Evolutionary conservation across 1,139 yeast species (phyloP).

Genomic region (Magnusiomyces paraingens): DNA sequence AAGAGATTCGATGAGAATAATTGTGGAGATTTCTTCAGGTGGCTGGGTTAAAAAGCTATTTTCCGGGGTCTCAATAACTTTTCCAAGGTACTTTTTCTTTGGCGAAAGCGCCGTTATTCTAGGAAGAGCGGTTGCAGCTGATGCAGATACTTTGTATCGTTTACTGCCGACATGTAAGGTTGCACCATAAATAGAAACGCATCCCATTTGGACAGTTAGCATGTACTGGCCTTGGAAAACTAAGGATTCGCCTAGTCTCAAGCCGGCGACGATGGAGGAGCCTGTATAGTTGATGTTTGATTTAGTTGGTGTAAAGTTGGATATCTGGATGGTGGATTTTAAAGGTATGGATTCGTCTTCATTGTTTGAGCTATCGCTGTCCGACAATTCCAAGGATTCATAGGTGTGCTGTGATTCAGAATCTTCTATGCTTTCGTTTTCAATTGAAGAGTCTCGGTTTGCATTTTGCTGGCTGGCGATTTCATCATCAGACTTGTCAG

Average conservation of each 20-base stretch:
- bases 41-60: slow-evolving; percentile 9
- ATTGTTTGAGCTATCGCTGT: background rate
- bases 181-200: slow-evolving; percentile 48
- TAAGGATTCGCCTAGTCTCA: slow-evolving; percentile 26
- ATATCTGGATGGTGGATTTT: slow-evolving; percentile 5
- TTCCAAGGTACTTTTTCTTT: slow-evolving; percentile 28
- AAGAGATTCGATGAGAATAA: slow-evolving; percentile 38
- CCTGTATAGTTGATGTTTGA: slow-evolving; percentile 15
- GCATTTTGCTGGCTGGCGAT: background rate
- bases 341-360: background rate
- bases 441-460: background rate
- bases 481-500: background rate
- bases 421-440: background rate
- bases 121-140: slow-evolving; percentile 51
- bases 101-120: slow-evolving; percentile 46
- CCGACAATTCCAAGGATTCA: background rate
- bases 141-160: slow-evolving; percentile 35
- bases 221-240: slow-evolving; percentile 54
- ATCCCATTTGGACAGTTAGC: slow-evolving; percentile 53
- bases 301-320: slow-evolving; percentile 16
- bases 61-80: slow-evolving; percentile 21
- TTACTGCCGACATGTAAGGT: slow-evolving; percentile 30
- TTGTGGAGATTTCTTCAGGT: slow-evolving; percentile 37
- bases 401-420: background rate
- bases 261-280: background rate